phyloP scores from a whole-genome alignment of 768 basidiomycete species.

The Cubamyces lactineus region DNA sequence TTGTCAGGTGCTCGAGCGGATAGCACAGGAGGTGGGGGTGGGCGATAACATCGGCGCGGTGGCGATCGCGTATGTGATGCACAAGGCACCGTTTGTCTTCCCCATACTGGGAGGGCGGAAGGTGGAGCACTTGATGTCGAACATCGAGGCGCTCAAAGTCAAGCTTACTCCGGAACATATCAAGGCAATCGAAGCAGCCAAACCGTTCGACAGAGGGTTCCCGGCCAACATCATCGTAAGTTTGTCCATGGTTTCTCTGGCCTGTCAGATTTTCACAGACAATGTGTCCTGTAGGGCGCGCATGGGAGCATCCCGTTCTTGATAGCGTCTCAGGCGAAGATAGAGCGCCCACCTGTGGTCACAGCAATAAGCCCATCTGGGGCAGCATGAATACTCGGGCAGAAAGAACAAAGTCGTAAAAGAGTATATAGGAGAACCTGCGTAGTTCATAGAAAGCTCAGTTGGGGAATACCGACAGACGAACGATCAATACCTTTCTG shows the following conservation, averaged over 20 bases:
- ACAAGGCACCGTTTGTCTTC: conserved; percentile 50
- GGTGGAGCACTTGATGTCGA: conserved; percentile 42
- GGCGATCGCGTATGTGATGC: conserved; percentile 54
- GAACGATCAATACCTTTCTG: no score
- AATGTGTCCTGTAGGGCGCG: no score
- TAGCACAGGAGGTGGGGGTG: conserved; percentile 50
- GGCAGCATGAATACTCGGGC: no score
- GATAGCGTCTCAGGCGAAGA: no score
- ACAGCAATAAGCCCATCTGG: no score
- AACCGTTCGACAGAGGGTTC: conserved; percentile 52
- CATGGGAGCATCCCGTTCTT: no score
- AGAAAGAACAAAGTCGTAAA: no score
- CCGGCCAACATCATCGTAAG: conserved; percentile 35
- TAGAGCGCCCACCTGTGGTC: no score
- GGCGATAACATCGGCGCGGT: conserved; percentile 31
- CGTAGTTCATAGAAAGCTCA: no score
- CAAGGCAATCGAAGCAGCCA: conserved; percentile 43
- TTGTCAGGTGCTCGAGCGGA: conserved; percentile 46
- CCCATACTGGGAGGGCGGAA: conserved; percentile 53
- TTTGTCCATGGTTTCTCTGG: background rate
- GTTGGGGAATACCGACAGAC: no score
- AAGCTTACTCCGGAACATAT: conserved; percentile 47
- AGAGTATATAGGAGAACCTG: no score
- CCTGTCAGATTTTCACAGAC: no score
- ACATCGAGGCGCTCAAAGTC: conserved; percentile 47